Conservation (phyloP, 2,329 filamentous ascomycete species). For the Ascochyta koolunga region DNA sequence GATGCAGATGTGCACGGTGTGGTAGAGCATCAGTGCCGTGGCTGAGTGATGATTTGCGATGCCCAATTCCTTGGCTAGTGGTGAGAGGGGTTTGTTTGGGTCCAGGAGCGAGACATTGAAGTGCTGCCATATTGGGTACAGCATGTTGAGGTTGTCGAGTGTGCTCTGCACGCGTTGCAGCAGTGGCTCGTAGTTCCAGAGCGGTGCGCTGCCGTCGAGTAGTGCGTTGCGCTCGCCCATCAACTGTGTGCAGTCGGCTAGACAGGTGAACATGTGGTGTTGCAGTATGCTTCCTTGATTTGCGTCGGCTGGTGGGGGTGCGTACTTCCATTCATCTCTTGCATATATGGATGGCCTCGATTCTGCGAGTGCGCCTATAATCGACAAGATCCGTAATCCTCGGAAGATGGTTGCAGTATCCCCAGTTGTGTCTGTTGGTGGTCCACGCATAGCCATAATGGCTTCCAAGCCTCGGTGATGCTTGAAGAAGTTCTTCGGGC, state of each 20-base stretch:
- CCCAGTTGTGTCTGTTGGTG: conserved; percentile 17
- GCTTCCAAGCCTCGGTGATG: conserved; percentile 38
- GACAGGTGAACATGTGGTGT: conserved; percentile 27
- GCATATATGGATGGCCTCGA: conserved; percentile 27
- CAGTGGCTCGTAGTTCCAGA: conserved; percentile 6
- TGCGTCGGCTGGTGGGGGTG: conserved; percentile 15
- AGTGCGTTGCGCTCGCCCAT: conserved; percentile 19
- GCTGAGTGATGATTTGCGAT: conserved; percentile 29
- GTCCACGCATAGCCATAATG: conserved; percentile 32
- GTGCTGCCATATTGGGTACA: conserved; percentile 19
- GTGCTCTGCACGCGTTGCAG: conserved; percentile 11
- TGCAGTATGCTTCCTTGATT: conserved; percentile 23
- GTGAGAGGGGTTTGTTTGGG: conserved; percentile 1
- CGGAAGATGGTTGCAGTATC: conserved; percentile 25
- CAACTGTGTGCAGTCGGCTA: conserved; percentile 34
- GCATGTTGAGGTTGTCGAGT: conserved; percentile 10
- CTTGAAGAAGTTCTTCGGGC: conserved; percentile 34
- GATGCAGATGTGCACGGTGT: conserved; percentile 29
- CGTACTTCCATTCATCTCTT: conserved; percentile 31
- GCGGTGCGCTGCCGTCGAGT: neutral
- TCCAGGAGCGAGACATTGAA: conserved; percentile 23
- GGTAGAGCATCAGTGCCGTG: conserved; percentile 35
- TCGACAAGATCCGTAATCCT: conserved; percentile 29
- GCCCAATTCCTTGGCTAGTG: conserved; percentile 16
- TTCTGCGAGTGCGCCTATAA: conserved; percentile 31